Evolutionary conservation across 257 asterid genomes (phyloP), one percentile per base, ranked within the genome.

Genomic region (Leptodermis oblonga): DNA sequence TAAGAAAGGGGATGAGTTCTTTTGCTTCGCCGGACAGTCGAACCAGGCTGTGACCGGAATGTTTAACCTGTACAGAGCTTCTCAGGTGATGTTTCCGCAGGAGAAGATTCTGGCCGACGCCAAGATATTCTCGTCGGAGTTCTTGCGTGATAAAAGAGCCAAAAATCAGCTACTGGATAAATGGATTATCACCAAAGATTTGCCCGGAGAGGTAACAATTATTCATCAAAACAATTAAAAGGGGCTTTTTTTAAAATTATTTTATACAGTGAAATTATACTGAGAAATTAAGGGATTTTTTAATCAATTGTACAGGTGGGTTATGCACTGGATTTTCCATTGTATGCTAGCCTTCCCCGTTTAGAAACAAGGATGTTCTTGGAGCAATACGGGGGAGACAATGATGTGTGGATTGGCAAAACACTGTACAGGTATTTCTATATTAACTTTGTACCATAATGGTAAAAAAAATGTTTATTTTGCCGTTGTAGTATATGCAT

Each of bases 331-430:
- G 95, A 90, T 26, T 76, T 94, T 37, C 96, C 97, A 3, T 90
- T 89, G 92, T 87, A 88, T 46, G 92, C 90, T 23, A 88, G 83
- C 67, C 30, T 94, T 59, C 93, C 96, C 9, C 86, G 99, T 14
- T 25, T 94, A 0, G 99, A 94, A 71, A 76, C 97, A 3, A 76
- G 99, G 70, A 82, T 84, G 37, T 94, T 77, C 62, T 28, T 94
- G 51, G 92, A 91, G 53, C 97, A 87, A 31, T 90, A 94, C 28
- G 99, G 97, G 18, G 97, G 90, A 4, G 93, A 80, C 4, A 85
- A 85, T n/a, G 99, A 94, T 69, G 94, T 94, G 3, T 94, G 99
- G 99, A 94, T 94, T 65, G 97, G 99, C 69, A 94, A 94, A 78
- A 84, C 96, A 8, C 77, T 93, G 23, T 90, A 94, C 81, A 89